Evolutionary conservation across 2,329 filamentous ascomycete species (phyloP).

Genomic region (Reticulascus tulasneorum): DNA sequence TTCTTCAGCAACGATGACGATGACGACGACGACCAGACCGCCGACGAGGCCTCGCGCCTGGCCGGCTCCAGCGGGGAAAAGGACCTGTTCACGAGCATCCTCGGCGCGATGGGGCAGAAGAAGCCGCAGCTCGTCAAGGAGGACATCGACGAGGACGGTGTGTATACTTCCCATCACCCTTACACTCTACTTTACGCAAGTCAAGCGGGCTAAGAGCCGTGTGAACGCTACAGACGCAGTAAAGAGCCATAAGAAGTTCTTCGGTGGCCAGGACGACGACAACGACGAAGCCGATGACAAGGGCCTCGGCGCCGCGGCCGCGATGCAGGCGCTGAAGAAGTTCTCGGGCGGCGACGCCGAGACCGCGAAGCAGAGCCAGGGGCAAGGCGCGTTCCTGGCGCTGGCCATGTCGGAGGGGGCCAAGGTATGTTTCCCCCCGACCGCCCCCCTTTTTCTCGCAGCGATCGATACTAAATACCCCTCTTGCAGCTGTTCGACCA

Average conservation of each 20-base stretch:
- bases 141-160: slow-evolving; percentile 47
- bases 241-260: slow-evolving; percentile 71
- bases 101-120: slow-evolving; percentile 44
- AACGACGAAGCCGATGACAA: slow-evolving; percentile 42
- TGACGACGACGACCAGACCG: slow-evolving; percentile 44
- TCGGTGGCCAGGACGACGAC: slow-evolving; percentile 49
- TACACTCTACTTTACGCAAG: neutral
- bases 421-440: slow-evolving; percentile 52
- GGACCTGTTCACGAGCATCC: slow-evolving; percentile 46
- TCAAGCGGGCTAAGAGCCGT: too few species aligned
- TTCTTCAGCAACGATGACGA: slow-evolving; percentile 37
- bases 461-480: neutral
- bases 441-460: neutral
- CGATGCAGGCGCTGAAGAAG: slow-evolving; percentile 77
- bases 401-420: slow-evolving; percentile 85
- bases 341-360: slow-evolving; percentile 58
- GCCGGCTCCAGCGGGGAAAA: slow-evolving; percentile 42
- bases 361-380: slow-evolving; percentile 56
- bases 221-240: slow-evolving; percentile 53
- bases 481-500: slow-evolving; percentile 52
- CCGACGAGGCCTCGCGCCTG: slow-evolving; percentile 42
- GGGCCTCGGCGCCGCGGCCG: slow-evolving; percentile 67
- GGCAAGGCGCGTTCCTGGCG: slow-evolving; percentile 76
- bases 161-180: too few species aligned
- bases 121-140: slow-evolving; percentile 44